Evolutionary conservation across 768 basidiomycete species (phyloP), one percentile per base, ranked within the genome.

Genomic region (Hericium rajendrae): DNA sequence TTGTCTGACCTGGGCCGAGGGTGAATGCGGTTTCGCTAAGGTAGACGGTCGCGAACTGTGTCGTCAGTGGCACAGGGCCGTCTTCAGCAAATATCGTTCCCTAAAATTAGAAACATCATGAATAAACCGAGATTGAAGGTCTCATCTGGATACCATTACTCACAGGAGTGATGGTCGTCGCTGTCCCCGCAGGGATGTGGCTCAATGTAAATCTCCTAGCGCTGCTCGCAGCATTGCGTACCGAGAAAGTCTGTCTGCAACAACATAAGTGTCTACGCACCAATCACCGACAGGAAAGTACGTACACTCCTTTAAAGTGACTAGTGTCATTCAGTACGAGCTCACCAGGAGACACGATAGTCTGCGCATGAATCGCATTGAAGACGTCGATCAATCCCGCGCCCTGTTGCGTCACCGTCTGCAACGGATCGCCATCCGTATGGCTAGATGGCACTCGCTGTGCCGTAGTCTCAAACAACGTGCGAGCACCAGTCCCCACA

Each of bases 241-340:
- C 72, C 16, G 71, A 77, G 68, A 80, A 78, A 5, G 68, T 73
- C 65, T 79, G 77, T 9, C 79, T 79, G 60, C 2, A 54, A 37
- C 1, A n/a, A 9, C 22, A 32, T 46, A 2, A 57, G 39, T 2
- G 2, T 10, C 18, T 51, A 1, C 9, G 22, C 12, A 28, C 26
- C 4, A 6, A 10, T 0, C 22, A 32, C 4, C 10, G 24, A 61
- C 6, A 56, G 37, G 16, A 28, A 41, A 20, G 13, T 18, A 70
- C 77, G 58, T 64, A 79, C 78, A 65, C 51, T 38, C 69, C 66
- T 53, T 72, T 68, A 66, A 81, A 79, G 64, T 83, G 72, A 8
- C 78, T 75, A 3, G 84, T 86, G 65, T 86, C 85, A 60, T 88
- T 87, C 41, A 85, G 68, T 39, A 80, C 61, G n/a, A 86, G 70